A percentile compares a stretch with the other conserved stretches of the same genome.
These are phyloP conservation scores for Plantago rigida DNA, from an alignment of 305 asterid genomes.

Conservation along the genomic window DNA sequence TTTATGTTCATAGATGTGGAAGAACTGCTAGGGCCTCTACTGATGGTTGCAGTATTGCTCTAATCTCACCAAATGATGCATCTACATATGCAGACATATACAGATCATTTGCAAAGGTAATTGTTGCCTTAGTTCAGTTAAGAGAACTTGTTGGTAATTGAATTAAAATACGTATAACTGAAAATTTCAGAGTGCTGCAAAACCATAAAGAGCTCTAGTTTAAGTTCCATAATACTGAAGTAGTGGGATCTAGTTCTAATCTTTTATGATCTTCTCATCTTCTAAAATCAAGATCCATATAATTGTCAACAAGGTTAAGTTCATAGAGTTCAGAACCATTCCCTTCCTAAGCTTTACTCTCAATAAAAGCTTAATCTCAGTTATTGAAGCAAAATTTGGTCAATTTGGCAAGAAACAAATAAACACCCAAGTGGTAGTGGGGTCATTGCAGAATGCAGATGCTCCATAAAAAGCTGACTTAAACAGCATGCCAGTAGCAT, in stretches of 20 bases:
- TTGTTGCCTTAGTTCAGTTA: slow-evolving; percentile 17
- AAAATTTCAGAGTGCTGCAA: neutral
- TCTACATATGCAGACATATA: slow-evolving; percentile 79
- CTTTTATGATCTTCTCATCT: no score
- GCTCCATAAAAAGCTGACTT: no score
- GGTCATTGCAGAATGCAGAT: no score
- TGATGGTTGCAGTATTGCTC: slow-evolving; percentile 94
- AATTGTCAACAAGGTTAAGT: neutral
- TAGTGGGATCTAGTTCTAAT: neutral
- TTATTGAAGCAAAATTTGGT: neutral
- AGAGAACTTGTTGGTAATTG: no score
- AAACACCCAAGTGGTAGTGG: neutral
- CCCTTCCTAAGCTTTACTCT: neutral
- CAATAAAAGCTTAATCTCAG: neutral
- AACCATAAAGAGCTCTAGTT: neutral
- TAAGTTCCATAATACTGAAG: neutral
- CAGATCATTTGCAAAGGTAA: slow-evolving; percentile 83
- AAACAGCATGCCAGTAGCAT: no score
- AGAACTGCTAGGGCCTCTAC: slow-evolving; percentile 89
- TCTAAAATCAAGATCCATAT: neutral
- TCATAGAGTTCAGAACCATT: neutral
- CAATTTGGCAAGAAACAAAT: neutral
- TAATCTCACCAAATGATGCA: slow-evolving; percentile 79
- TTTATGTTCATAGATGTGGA: slow-evolving; percentile 94
- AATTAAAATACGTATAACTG: neutral